Percentiles rank a stretch among this genome's conserved stretches.
These are phyloP conservation scores for Xylaria sp. DNA, from an alignment of 2,329 filamentous ascomycete genomes.

Conservation along the genomic window DNA sequence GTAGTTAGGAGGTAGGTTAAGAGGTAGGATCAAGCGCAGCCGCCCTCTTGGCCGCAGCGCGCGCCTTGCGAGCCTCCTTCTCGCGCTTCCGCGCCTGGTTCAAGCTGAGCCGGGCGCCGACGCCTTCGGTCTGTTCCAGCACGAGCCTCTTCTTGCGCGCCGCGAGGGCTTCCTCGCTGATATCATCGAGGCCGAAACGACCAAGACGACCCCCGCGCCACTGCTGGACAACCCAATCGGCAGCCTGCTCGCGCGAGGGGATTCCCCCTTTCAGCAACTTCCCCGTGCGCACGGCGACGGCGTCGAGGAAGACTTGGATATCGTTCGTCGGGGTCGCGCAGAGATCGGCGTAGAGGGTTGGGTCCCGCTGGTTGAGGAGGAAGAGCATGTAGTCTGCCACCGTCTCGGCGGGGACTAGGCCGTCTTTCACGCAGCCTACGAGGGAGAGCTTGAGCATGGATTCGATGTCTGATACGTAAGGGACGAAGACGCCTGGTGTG, in stretches of 20 bases:
- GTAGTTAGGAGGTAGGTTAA: too few relatives aligned
- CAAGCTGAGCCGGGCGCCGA: constrained; percentile 61
- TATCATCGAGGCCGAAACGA: constrained; percentile 77
- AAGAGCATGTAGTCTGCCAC: constrained; percentile 91
- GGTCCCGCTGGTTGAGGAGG: constrained; percentile 74
- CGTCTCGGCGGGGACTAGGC: constrained; percentile 76
- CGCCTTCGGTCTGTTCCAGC: constrained; percentile 52
- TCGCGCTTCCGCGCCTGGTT: constrained; percentile 72
- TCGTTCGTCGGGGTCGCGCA: constrained; percentile 83
- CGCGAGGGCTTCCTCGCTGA: constrained; percentile 46
- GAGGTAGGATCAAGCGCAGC: background rate
- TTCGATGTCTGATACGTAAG: constrained; percentile 83
- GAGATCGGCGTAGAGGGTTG: constrained; percentile 66
- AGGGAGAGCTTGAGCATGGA: constrained; percentile 95
- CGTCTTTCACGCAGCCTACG: constrained; percentile 89
- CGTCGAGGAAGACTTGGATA: constrained; percentile 71
- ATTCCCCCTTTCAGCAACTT: constrained; percentile 75
- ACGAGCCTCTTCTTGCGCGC: constrained; percentile 17
- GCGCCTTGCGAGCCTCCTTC: constrained; percentile 59
- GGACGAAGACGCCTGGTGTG: constrained; percentile 94
- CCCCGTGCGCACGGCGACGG: constrained; percentile 75
- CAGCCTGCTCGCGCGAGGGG: constrained; percentile 73
- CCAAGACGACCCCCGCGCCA: constrained; percentile 83
- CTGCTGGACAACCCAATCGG: constrained; percentile 78
- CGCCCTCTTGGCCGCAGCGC: constrained; percentile 20